A percentile compares a stretch with the other conserved stretches of the same genome.
Evolutionary conservation across 2,329 filamentous ascomycete species (phyloP).

Genomic region (Ophiostoma piceae): DNA sequence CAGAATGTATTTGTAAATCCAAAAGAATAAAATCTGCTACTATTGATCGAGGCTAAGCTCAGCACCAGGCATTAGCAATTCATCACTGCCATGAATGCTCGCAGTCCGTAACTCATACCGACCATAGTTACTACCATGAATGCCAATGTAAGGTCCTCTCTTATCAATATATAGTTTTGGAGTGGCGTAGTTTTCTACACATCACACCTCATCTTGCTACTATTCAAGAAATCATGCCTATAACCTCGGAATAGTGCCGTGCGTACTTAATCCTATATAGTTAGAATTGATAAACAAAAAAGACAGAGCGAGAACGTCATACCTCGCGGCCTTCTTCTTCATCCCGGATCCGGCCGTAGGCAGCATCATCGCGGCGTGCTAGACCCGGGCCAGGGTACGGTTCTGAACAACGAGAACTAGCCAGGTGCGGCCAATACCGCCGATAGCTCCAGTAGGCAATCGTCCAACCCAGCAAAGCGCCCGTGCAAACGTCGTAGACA

Average conservation of each 20-base stretch:
- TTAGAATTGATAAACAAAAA: not conserved
- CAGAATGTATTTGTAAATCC: not conserved
- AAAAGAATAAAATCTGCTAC: not conserved
- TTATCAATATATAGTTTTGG: too few species aligned
- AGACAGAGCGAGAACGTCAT: slow-evolving; percentile 25
- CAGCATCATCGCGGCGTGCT: slow-evolving; percentile 27
- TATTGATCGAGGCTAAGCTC: not conserved
- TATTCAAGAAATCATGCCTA: too few species aligned
- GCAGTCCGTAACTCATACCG: too few species aligned
- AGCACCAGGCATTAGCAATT: not conserved
- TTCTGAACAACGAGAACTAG: slow-evolving; percentile 49
- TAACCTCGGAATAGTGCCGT: not conserved
- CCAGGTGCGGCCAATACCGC: slow-evolving; percentile 56
- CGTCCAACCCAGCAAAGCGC: slow-evolving; percentile 54
- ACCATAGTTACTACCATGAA: too few species aligned
- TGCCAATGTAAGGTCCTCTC: too few species aligned
- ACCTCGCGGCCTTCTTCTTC: slow-evolving; percentile 48
- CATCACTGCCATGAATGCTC: not conserved
- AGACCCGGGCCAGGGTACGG: slow-evolving; percentile 47
- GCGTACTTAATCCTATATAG: not conserved
- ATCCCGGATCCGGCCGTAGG: slow-evolving; percentile 45
- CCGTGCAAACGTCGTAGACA: slow-evolving; percentile 62
- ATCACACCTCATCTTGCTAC: too few species aligned
- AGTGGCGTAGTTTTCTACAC: too few species aligned
- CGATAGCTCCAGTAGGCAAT: slow-evolving; percentile 63